phyloP scores from a whole-genome alignment of 495 filamentous ascomycete species.

The Xylaria sp. region DNA sequence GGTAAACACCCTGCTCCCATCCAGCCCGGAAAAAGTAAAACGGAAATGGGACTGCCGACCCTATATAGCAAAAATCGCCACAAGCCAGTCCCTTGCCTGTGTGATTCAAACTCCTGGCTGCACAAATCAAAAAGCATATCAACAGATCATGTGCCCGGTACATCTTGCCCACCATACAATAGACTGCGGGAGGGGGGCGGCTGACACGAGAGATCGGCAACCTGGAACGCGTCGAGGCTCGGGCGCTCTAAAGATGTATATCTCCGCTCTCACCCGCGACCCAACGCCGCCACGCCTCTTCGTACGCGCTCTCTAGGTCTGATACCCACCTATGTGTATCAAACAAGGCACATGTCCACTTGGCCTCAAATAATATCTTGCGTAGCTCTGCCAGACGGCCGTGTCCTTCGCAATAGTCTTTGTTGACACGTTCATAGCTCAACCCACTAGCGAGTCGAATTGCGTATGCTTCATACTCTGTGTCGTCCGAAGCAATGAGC shows the following conservation, averaged over 20 bases:
- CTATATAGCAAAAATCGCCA: neutral
- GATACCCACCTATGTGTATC: slow-evolving; percentile 92
- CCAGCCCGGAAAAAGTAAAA: slow-evolving; percentile 10
- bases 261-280: slow-evolving; percentile 87
- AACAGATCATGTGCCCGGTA: neutral
- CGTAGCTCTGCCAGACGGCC: slow-evolving; percentile 79
- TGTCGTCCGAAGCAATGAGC: slow-evolving; percentile 79
- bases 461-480: slow-evolving; percentile 82
- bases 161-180: neutral
- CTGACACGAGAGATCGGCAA: neutral
- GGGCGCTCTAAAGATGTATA: slow-evolving; percentile 67
- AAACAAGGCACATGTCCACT: slow-evolving; percentile 86
- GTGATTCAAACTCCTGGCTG: neutral
- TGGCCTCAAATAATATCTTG: slow-evolving; percentile 78
- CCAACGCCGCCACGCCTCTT: slow-evolving; percentile 87
- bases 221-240: slow-evolving; percentile 13
- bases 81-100: neutral
- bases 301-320: slow-evolving; percentile 89
- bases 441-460: slow-evolving; percentile 73
- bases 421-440: slow-evolving; percentile 60
- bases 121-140: neutral
- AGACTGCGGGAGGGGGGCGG: neutral
- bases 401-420: slow-evolving; percentile 60
- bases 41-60: neutral
- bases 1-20: slow-evolving; percentile 15